phyloP scores from a whole-genome alignment of 257 asterid species.

The Penstemon barbatus region DNA sequence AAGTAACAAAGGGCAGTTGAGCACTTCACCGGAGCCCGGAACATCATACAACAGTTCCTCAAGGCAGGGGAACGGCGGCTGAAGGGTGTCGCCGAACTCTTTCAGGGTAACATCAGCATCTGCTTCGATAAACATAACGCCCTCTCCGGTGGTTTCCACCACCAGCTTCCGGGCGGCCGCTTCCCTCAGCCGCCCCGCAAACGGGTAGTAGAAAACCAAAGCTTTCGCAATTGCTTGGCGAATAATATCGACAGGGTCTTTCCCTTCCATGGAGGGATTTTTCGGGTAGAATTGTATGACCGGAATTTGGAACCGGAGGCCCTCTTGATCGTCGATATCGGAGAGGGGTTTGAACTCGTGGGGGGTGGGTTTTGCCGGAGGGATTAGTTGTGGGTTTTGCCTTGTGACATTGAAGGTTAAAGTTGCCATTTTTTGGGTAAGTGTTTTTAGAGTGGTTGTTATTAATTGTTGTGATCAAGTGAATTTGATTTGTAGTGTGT shows the following conservation, averaged over 20 bases:
- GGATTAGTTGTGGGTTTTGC: slow-evolving; percentile 44
- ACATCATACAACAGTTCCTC: slow-evolving; percentile 65
- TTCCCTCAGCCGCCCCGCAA: slow-evolving; percentile 70
- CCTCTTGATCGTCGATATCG: slow-evolving; percentile 67
- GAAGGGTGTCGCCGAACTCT: slow-evolving; percentile 57
- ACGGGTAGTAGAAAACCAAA: slow-evolving; percentile 67
- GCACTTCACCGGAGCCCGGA: slow-evolving; percentile 50
- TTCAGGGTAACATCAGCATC: slow-evolving; percentile 54
- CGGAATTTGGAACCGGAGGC: slow-evolving; percentile 64
- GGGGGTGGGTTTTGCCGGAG: slow-evolving; percentile 61
- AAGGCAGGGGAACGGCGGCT: slow-evolving; percentile 63
- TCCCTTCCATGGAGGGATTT: slow-evolving; percentile 26
- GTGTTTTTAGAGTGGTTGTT: not conserved
- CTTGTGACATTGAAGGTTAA: slow-evolving; percentile 48
- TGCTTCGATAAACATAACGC: slow-evolving; percentile 60
- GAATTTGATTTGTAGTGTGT: not conserved
- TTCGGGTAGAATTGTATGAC: slow-evolving; percentile 53
- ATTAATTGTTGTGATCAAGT: not conserved
- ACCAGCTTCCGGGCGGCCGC: slow-evolving; percentile 47
- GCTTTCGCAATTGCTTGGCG: slow-evolving; percentile 53
- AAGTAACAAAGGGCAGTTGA: slow-evolving; percentile 49
- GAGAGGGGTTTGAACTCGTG: slow-evolving; percentile 52
- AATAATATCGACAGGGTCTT: slow-evolving; percentile 53
- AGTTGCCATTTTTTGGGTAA: slow-evolving; percentile 29
- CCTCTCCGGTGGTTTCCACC: slow-evolving; percentile 81